Base-by-base conservation (phyloP, 257 asterid species). In the Avicennia marina region DNA sequence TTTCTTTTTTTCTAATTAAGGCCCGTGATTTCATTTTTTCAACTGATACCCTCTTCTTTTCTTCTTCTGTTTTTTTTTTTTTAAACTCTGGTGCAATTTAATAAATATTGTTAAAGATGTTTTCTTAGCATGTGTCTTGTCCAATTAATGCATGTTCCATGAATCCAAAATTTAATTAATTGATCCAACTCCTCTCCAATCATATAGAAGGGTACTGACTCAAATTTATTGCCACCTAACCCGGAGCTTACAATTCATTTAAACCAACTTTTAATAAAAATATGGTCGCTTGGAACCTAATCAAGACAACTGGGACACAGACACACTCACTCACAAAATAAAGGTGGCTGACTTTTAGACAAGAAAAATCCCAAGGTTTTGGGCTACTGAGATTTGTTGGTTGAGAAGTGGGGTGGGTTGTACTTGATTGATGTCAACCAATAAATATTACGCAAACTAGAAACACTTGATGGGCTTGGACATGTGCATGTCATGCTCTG, bases 361-460 rank as follows among this genome's bases (percentile, higher is more conserved):
- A n/a, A 18, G 55, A 29, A 59, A 65, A 70, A 73, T 73, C 75
- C 53, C 15, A 58, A 32, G 48, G 44, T 54, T 53, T 48, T 62
- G 59, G 72, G 61, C 78, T 57, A 53, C 60, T 40, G 27, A 62
- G 68, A 66, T 73, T 63, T 63, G 58, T 49, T 63, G 32, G 80
- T 73, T 55, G 72, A 65, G 55, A 53, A 53, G 68, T 56, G 13
- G 71, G 52, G n/a, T n/a, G n/a, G n/a, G n/a, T n/a, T 48, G 5
- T 18, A 62, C 17, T 44, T 61, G 16, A 27, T 53, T 67, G 26
- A 21, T 21, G 50, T 36, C 66, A 50, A 50, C 51, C 60, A 38
- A n/a, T n/a, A n/a, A n/a, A n/a, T n/a, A n/a, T n/a, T 52, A 21
- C 24, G 11, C 2, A 56, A 32, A 48, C 33, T 11, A 20, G n/a